Evolutionary conservation across 345 rosid genomes (phyloP), one percentile per base, ranked within the genome.

Genomic region (Kandelia obovata): DNA sequence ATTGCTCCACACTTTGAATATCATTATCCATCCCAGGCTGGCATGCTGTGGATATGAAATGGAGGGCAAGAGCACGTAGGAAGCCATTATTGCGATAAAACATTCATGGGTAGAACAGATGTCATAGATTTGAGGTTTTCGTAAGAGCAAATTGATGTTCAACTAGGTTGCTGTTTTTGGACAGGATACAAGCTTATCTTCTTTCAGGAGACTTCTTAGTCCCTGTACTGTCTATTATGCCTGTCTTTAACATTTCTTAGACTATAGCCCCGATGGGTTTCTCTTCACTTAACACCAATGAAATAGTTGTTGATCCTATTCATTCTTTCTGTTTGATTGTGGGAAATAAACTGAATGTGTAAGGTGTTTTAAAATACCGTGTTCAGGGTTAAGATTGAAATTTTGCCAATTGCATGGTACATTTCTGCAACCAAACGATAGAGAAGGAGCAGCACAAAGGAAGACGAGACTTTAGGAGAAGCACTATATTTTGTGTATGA

Each of bases 41-140:
- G 85, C 72, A 91, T 77, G 90, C 93, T 17, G 93, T 94, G 57
- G 87, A 91, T 74, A 91, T 89, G 98, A 87, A 89, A 69, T 94
- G 98, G 96, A 67, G 78, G 23, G 92, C 89, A 9, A 83, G 86
- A 75, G 81, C 85, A 1, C 86, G 78, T 4, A 89, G 84, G 85
- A 71, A 73, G 65, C 71, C 90, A 49, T 75, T 83, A 0, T 67
- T 81, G 69, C 83, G 26, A 49, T 80, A 81, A 39, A 52, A 80
- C 73, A 74, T 65, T 74, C 80, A 91, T 72, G 85, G 75, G 4
- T 78, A 74, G 65, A 87, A 79, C 69, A 77, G 97, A 75, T 89
- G 86, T 68, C 75, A 4, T 52, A 79, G 86, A 77, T 82, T 86
- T 15, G 78, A 81, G 57, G 70, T 34, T 65, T 28, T 34, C n/a